Conservation (phyloP, 2,329 filamentous ascomycete species). For the Diaporthe sp. region DNA sequence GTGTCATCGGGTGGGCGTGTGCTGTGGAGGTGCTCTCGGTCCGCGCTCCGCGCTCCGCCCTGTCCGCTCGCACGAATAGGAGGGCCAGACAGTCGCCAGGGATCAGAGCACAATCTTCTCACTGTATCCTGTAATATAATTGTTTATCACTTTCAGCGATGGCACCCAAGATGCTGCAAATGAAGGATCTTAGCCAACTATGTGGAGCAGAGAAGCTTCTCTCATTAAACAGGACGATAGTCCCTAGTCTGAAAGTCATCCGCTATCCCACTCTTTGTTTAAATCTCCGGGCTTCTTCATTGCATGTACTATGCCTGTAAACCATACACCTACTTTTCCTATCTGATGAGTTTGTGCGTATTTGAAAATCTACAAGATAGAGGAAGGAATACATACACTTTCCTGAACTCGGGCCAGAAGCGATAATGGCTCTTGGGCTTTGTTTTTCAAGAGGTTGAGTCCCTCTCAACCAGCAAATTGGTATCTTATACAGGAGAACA, state of each 20-base stretch:
- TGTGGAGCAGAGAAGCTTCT: neutral
- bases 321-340: neutral
- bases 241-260: neutral
- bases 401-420: no score
- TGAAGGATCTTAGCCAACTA: neutral
- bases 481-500: no score
- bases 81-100: no score
- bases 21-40: neutral
- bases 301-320: neutral
- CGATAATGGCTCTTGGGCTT: no score
- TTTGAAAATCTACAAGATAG: neutral
- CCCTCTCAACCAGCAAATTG: no score
- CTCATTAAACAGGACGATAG: neutral
- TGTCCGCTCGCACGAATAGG: neutral
- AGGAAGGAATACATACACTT: neutral
- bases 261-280: neutral
- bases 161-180: neutral
- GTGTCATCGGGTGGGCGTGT: neutral
- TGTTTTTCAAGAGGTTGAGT: no score
- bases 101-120: neutral
- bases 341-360: neutral
- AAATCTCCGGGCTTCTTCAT: no score
- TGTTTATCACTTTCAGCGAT: neutral
- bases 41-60: neutral
- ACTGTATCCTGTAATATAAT: neutral